Evolutionary conservation across 176 grass and related monocot genomes (phyloP).

Genomic region (Eleusine coracana): DNA sequence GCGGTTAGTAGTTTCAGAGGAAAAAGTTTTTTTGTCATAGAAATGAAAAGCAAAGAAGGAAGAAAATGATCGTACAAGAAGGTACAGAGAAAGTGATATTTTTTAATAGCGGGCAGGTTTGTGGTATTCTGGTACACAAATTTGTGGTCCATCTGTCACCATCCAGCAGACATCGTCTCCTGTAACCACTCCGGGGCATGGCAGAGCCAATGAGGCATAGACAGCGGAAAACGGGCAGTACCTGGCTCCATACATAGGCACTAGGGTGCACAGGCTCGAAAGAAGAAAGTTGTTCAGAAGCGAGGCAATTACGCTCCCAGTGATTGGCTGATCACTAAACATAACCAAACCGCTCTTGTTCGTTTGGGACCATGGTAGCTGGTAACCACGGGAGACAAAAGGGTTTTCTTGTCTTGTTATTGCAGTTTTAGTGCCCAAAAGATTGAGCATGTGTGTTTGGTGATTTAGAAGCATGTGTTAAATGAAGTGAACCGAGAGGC

Average conservation of each 20-base stretch:
- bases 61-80: background rate
- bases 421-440: background rate
- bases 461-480: background rate
- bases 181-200: slow-evolving; percentile 31
- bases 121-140: background rate
- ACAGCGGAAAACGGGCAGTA: slow-evolving; percentile 34
- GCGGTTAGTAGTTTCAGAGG: background rate
- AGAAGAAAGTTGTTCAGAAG: background rate
- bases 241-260: background rate
- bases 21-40: background rate
- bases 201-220: slow-evolving; percentile 27
- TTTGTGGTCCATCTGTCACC: slow-evolving; percentile 42
- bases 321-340: slow-evolving; percentile 12
- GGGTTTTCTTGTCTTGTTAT: slow-evolving; percentile 7
- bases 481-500: too few species aligned
- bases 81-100: background rate
- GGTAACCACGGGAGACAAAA: background rate
- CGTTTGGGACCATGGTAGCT: slow-evolving; percentile 3
- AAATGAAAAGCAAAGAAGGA: background rate
- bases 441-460: background rate
- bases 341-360: too few species aligned
- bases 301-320: background rate
- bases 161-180: slow-evolving; percentile 13
- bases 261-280: background rate
- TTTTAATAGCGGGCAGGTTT: background rate